Conservation (phyloP, 352 stramenopile species). For the Phytophthora pini region DNA sequence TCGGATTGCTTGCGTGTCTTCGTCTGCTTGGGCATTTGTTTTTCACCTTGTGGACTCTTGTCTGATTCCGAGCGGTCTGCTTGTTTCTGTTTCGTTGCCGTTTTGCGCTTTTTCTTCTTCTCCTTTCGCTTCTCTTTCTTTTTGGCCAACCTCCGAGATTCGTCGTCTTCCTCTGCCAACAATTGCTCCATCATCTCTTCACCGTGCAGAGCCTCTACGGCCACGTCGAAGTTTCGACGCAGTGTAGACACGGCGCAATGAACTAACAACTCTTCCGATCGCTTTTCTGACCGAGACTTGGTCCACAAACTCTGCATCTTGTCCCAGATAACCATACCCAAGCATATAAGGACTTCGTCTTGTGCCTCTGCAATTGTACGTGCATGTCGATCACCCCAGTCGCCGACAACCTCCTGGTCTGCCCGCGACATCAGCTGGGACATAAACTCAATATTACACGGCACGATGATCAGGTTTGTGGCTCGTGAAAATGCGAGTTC, state of each 20-base stretch:
- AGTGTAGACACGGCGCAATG: slow-evolving; percentile 81
- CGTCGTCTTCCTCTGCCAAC: slow-evolving; percentile 85
- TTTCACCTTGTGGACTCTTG: slow-evolving; percentile 41
- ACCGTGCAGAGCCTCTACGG: slow-evolving; percentile 82
- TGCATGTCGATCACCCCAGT: slow-evolving; percentile 85
- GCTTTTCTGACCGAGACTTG: slow-evolving; percentile 78
- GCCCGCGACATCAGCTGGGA: slow-evolving; percentile 85
- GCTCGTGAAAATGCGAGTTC: slow-evolving; percentile 84
- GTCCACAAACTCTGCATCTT: slow-evolving; percentile 89
- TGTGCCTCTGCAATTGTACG: slow-evolving; percentile 87
- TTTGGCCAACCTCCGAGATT: slow-evolving; percentile 73
- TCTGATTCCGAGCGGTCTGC: slow-evolving; percentile 48
- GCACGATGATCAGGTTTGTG: slow-evolving; percentile 84
- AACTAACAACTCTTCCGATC: slow-evolving; percentile 78
- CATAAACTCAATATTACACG: slow-evolving; percentile 88
- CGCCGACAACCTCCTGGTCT: slow-evolving; percentile 83
- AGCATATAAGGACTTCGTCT: slow-evolving; percentile 87
- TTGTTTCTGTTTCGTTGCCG: slow-evolving; percentile 75
- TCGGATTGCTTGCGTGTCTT: slow-evolving; percentile 32
- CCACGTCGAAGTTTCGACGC: slow-evolving; percentile 84
- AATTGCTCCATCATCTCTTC: slow-evolving; percentile 91
- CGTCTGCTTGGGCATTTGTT: slow-evolving; percentile 36
- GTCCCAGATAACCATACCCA: slow-evolving; percentile 90
- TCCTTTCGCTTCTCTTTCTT: slow-evolving; percentile 91
- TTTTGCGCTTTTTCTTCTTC: slow-evolving; percentile 92